Evolutionary conservation across 345 rosid genomes (phyloP).

Genomic region (Melaleuca quinquenervia): DNA sequence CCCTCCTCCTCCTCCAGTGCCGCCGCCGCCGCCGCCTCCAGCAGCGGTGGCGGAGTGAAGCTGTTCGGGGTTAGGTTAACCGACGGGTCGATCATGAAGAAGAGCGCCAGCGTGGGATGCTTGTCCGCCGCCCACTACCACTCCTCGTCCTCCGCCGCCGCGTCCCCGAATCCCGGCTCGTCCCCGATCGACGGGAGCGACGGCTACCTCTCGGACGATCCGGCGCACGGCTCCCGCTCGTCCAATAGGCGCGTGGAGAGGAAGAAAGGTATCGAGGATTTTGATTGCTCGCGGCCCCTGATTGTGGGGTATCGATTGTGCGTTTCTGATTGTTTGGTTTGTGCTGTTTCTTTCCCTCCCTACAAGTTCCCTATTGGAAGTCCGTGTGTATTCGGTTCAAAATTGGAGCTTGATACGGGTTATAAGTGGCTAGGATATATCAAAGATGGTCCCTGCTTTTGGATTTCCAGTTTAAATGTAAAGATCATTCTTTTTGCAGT

Average conservation of each 20-base stretch:
- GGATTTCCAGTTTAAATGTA: neutral
- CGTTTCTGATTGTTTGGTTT: neutral
- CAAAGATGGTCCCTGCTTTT: neutral
- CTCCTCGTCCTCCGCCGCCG: conserved; percentile 57
- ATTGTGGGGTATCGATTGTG: neutral
- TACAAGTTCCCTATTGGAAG: neutral
- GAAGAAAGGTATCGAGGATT: conserved; percentile 52
- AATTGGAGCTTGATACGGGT: neutral
- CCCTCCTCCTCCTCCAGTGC: neutral
- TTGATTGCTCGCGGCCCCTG: neutral
- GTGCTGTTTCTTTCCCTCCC: neutral
- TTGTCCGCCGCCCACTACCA: conserved; percentile 52
- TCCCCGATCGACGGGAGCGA: conserved; percentile 13
- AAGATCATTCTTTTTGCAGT: neutral
- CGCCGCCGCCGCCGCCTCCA: neutral
- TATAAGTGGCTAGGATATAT: neutral
- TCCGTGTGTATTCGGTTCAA: neutral
- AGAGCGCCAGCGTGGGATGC: conserved; percentile 94
- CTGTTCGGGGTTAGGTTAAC: conserved; percentile 82
- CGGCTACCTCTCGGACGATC: conserved; percentile 51
- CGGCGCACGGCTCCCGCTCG: conserved; percentile 44
- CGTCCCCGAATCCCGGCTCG: conserved; percentile 57
- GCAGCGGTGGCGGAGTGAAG: conserved; percentile 26
- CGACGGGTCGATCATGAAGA: conserved; percentile 87
- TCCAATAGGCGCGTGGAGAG: conserved; percentile 62